A percentile compares a stretch with the other conserved stretches of the same genome.
Evolutionary conservation across 257 asterid genomes (phyloP).

Genomic region (Rehmannia glutinosa): DNA sequence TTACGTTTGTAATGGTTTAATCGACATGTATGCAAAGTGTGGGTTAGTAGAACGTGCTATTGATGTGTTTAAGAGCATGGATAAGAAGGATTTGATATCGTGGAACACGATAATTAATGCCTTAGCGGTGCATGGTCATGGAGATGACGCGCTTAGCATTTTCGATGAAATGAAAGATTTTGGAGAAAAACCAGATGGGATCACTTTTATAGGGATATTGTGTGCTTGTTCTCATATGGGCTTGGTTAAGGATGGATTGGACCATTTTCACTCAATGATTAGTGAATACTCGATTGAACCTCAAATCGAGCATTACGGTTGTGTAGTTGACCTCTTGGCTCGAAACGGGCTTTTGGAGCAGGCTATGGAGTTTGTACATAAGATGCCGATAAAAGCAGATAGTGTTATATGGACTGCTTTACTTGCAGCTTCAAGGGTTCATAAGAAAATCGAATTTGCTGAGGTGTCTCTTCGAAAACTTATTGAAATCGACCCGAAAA

Average conservation of each 20-base stretch:
- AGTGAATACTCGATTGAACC: constrained; percentile 42
- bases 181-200: constrained; percentile 65
- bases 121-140: constrained; percentile 80
- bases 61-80: constrained; percentile 51
- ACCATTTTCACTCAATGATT: constrained; percentile 51
- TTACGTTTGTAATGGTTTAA: constrained; percentile 61
- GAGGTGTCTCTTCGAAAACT: constrained; percentile 60
- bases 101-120: constrained; percentile 87
- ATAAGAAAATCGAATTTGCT: constrained; percentile 59
- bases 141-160: constrained; percentile 50
- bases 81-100: constrained; percentile 55
- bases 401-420: constrained; percentile 68
- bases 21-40: constrained; percentile 85
- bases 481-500: constrained; percentile 59
- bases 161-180: constrained; percentile 50
- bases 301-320: constrained; percentile 76
- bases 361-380: constrained; percentile 62
- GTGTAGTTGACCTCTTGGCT: constrained; percentile 76
- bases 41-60: constrained; percentile 55
- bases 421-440: constrained; percentile 67
- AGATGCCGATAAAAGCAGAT: constrained; percentile 69
- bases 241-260: constrained; percentile 54
- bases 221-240: constrained; percentile 91
- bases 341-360: constrained; percentile 65
- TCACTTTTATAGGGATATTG: constrained; percentile 64